Evolutionary conservation across 2,329 filamentous ascomycete genomes (phyloP), one percentile per base, ranked within the genome.

Genomic region (Microdochium nivale): DNA sequence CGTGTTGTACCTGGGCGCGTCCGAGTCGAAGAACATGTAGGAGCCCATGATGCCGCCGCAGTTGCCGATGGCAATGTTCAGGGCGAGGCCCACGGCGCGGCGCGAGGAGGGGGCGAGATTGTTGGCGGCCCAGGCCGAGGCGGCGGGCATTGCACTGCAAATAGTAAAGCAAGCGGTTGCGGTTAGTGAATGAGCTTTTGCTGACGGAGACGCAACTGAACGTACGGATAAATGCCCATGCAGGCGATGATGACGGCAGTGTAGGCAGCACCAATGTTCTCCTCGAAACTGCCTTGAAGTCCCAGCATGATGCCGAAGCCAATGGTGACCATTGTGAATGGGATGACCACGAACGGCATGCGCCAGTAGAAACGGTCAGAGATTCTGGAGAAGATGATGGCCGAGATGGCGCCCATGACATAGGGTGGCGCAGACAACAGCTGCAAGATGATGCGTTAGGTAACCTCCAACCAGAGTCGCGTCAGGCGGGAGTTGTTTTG

Each of bases 111-210:
- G 65, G 0, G 62, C 86, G n/a, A 81, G 75, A 54, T 89, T 89
- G 65, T 88, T 88, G 27, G 77, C 77, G 0, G 76, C 71, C 86
- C 86, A 89, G 1, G 81, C 77, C 35, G 87, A 81, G 0, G 81
- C 86, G 3, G 33, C 33, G 33, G 33, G 33, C 33, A 37, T 37
- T 37, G 33, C 33, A 19, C 33, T 37, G 14, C 14, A 16, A n/a
- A n/a, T n/a, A n/a, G n/a, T n/a, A 37, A 4, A 37, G 27, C 27
- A 30, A 30, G 27, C 27, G 27, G 60, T 87, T 87, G 27, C 11
- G 27, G 27, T 30, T 11, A 30, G 27, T 30, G 27, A 30, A 37
- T 37, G n/a, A 37, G 14, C 33, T 19, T n/a, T 37, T 14, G 11
- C n/a, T 19, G 33, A 5, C 16, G 11, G 13, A 37, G 14, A 14